Base-by-base conservation (phyloP, 2,329 filamentous ascomycete species). In the Xylogone sp. region DNA sequence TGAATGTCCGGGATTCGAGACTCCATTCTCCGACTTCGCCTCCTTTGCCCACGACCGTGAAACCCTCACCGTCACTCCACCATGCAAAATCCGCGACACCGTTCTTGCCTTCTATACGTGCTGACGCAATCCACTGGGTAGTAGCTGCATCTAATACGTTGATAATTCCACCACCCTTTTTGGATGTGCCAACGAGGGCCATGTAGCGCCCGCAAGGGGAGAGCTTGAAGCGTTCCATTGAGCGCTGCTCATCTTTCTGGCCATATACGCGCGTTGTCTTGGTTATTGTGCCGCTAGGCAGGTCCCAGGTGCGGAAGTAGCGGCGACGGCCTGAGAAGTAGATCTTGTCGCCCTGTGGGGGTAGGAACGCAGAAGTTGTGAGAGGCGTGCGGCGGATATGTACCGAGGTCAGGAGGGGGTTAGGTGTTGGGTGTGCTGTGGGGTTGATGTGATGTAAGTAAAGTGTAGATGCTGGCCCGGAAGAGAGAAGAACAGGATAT, bases 281-380 rank as follows among this genome's bases (percentile, higher is more conserved):
- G 63, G 93, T 87, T 46, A 99, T 84, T 12, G 78, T 75, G 43
- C 94, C 94, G 0, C 87, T 86, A 43, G 86, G 76, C 21, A 99
- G 79, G 63, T 97, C 86, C 94, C 94, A 99, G 59, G 87, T 85
- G 71, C 97, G 94, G 70, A 97, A 97, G 74, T 91, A 97, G 56
- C 85, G 85, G 46, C 94, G 83, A 31, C 93, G 86, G 34, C 92
- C 92, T 18, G 91, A 88, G 53, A 97, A 88, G 69, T 96, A 89
- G 59, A 99, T 87, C 61, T 87, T 87, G 56, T 87, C 84, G 56
- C 88, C 90, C 16, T 73, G 73, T 3, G 87, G 83, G 21, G 79
- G 81, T 52, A 91, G 76, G 69, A 99, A 97, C 34, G 87, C 81
- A 6, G 92, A 90, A 10, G 87, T 90, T 53, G 87, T 83, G 49